Evolutionary conservation across 208 protist species (phyloP), one percentile per base, ranked within the genome.

Genomic region (Leishmania arabica): DNA sequence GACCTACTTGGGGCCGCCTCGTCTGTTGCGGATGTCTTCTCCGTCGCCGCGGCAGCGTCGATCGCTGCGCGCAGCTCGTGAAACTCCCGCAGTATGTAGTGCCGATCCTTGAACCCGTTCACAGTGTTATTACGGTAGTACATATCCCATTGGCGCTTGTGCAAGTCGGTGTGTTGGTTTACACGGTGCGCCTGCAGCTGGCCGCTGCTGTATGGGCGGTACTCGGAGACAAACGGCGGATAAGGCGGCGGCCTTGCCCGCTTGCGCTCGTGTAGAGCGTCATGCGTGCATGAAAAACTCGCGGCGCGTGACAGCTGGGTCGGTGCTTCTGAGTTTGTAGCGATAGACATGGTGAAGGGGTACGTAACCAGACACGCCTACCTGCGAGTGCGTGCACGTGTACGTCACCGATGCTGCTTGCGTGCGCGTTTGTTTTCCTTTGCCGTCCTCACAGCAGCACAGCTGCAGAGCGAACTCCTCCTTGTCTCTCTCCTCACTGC

Each of bases 101-200:
- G 94, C 4, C 95, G 87, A 75, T 98, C 94, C 79, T 95, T 96
- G 86, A 95, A 98, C 1, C 95, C 95, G 71, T 97, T 96, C 69
- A 95, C 65, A 0, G 89, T 95, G 88, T 98, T 98, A 74, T 96
- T 94, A 69, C 91, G 92, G 89, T 98, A 98, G 86, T 97, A 98
- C 9, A 90, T 49, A 80, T 98, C 89, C 94, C 95, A 98, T 71
- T 96, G 83, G 31, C 81, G 34, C 77, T 90, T 89, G 82, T 92
- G 90, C 45, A 86, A 68, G 34, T 86, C 86, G 17, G 79, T 58
- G 37, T 75, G 27, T 27, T 40, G 64, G 45, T 77, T 31, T 17
- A 74, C 70, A 19, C 83, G 73, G 65, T 80, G 45, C 42, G 31
- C 77, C 51, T 74, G 72, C 72, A 95, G 80, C 42, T 92, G 87